These are phyloP conservation scores for Lactifluus pinguis DNA, from an alignment of 768 basidiomycete genomes.

Conservation along the genomic window DNA sequence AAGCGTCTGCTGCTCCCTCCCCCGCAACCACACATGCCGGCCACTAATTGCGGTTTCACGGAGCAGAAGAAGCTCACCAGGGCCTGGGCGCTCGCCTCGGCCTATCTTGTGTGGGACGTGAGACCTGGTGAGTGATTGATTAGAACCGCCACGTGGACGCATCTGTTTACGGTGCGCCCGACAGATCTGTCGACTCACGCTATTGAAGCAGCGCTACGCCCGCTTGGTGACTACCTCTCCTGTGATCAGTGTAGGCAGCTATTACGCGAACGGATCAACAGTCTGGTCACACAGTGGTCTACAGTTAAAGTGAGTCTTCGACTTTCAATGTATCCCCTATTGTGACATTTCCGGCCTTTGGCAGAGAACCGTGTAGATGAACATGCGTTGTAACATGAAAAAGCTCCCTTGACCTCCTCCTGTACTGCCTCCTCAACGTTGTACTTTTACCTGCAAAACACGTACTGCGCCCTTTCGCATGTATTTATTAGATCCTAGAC, in stretches of 20 bases:
- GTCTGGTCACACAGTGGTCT: constrained; percentile 68
- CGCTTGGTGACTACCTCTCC: constrained; percentile 56
- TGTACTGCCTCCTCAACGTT: neutral
- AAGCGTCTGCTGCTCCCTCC: constrained; percentile 71
- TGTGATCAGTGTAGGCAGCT: constrained; percentile 61
- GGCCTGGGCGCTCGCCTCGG: constrained; percentile 76
- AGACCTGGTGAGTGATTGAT: constrained; percentile 49
- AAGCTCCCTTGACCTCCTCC: neutral
- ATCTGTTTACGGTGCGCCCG: neutral
- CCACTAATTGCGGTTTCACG: constrained; percentile 52
- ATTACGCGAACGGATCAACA: constrained; percentile 57
- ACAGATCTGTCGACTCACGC: constrained; percentile 63
- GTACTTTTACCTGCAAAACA: neutral
- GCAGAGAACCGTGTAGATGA: constrained; percentile 11
- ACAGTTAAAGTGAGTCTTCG: constrained; percentile 52
- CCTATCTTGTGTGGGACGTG: constrained; percentile 79
- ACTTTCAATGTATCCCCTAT: neutral
- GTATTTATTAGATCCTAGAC: neutral
- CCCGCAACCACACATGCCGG: constrained; percentile 70
- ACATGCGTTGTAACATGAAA: neutral
- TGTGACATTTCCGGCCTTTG: neutral
- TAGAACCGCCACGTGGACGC: neutral
- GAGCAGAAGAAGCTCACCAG: constrained; percentile 74
- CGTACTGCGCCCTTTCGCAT: neutral
- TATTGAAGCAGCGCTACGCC: constrained; percentile 64